Evolutionary conservation across 1,139 yeast species (phyloP).

Genomic region (Candida sp.): DNA sequence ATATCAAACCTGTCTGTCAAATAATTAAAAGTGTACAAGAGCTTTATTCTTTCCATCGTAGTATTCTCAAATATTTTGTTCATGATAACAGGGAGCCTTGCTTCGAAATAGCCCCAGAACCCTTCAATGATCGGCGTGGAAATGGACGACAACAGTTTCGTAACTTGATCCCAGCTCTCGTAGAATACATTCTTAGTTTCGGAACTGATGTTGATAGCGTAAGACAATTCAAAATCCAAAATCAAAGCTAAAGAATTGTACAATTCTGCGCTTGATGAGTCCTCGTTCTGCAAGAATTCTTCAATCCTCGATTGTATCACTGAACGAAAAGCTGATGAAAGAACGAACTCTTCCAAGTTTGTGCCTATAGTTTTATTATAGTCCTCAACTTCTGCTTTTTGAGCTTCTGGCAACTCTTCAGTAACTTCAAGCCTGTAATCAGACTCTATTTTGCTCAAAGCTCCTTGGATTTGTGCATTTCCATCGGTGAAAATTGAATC

Average conservation of each 20-base stretch:
- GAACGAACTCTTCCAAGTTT: constrained; percentile 20
- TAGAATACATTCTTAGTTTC: constrained; percentile 26
- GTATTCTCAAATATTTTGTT: constrained; percentile 30
- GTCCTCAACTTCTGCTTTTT: constrained; percentile 22
- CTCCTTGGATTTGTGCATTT: constrained; percentile 1
- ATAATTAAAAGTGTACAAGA: constrained; percentile 32
- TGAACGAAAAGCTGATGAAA: constrained; percentile 23
- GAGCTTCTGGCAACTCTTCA: constrained; percentile 47
- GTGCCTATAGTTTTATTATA: constrained; percentile 23
- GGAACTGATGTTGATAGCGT: constrained; percentile 16
- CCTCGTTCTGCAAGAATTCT: constrained; percentile 6
- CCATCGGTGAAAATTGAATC: constrained; percentile 3
- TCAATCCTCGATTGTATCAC: constrained; percentile 14
- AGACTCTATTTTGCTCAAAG: constrained; percentile 1
- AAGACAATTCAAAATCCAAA: constrained; percentile 28
- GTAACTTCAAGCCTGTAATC: constrained; percentile 6
- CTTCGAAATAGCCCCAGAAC: constrained; percentile 45
- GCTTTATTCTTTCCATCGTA: constrained; percentile 39
- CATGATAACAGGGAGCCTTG: constrained; percentile 26
- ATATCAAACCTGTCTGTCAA: constrained; percentile 35
- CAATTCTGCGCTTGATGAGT: constrained; percentile 2
- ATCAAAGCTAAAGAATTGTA: constrained; percentile 23
- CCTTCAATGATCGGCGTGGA: constrained; percentile 24
- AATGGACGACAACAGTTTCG: constrained; percentile 23
- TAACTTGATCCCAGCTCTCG: constrained; percentile 23